These are phyloP conservation scores for Claviceps purpurea DNA, from an alignment of 2,329 filamentous ascomycete genomes.

Conservation along the genomic window DNA sequence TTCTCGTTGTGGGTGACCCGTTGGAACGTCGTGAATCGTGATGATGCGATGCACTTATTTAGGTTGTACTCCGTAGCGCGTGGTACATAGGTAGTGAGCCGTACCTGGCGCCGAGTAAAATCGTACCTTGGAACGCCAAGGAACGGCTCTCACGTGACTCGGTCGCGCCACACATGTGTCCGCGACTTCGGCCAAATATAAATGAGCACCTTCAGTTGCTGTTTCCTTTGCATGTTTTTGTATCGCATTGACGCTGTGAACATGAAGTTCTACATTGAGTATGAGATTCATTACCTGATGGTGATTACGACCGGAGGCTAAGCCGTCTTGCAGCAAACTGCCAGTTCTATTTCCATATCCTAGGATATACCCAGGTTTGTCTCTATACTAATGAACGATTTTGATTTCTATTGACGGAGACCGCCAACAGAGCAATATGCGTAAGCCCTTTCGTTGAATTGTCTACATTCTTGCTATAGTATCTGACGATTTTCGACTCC, in stretches of 20 bases:
- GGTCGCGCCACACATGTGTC: background rate
- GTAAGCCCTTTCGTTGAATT: conserved; percentile 18
- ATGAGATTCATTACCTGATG: conserved; percentile 6
- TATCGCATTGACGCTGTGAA: background rate
- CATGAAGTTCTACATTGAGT: conserved; percentile 43
- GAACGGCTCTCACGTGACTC: too few relatives aligned
- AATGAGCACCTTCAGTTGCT: background rate
- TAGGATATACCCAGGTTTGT: conserved; percentile 42
- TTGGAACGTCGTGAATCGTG: too few relatives aligned
- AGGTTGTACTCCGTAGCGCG: too few relatives aligned
- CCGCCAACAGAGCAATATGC: conserved; percentile 38
- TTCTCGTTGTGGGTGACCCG: too few relatives aligned
- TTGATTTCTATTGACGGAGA: background rate
- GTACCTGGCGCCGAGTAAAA: too few relatives aligned
- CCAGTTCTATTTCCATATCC: conserved; percentile 46
- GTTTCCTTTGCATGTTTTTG: background rate
- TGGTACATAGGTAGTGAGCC: too few relatives aligned
- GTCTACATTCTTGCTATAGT: background rate
- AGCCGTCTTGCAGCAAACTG: conserved; percentile 31
- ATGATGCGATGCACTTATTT: too few relatives aligned
- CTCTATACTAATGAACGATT: background rate
- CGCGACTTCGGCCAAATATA: background rate
- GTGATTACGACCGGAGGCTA: conserved; percentile 5
- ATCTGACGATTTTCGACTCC: background rate
- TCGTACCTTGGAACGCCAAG: too few relatives aligned